Conservation (phyloP, 768 basidiomycete genomes). For the Xerocomus potaroensis region DNA sequence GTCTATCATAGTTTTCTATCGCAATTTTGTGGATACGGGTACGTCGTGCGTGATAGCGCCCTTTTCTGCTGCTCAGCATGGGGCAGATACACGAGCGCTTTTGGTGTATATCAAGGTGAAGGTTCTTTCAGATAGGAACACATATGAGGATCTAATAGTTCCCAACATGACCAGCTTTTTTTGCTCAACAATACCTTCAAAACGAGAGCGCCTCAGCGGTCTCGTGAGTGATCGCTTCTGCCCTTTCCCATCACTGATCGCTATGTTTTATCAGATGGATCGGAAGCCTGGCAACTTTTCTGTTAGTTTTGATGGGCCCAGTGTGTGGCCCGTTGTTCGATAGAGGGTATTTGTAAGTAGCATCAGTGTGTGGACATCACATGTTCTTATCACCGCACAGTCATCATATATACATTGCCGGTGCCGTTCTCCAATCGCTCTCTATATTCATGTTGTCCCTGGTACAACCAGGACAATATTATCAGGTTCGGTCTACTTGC, state of each 20-base stretch:
- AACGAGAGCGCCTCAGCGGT: conserved; percentile 21
- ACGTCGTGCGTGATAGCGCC: background rate
- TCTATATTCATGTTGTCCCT: conserved; percentile 38
- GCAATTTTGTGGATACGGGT: conserved; percentile 27
- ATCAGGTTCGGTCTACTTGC: background rate
- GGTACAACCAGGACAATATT: conserved; percentile 26
- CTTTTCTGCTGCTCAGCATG: background rate
- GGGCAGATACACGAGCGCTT: conserved; percentile 16
- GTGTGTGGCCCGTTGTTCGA: conserved; percentile 25
- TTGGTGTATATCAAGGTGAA: conserved; percentile 29
- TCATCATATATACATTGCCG: conserved; percentile 18
- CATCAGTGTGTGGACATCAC: background rate
- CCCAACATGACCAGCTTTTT: conserved; percentile 15
- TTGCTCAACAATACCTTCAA: conserved; percentile 17
- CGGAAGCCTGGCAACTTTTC: conserved; percentile 18
- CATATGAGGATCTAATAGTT: background rate
- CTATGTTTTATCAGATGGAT: conserved; percentile 20
- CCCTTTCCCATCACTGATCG: background rate
- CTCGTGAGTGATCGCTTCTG: conserved; percentile 13
- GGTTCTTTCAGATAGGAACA: background rate
- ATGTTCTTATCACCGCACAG: conserved; percentile 2
- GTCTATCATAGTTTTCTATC: conserved; percentile 21
- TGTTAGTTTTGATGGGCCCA: conserved; percentile 17
- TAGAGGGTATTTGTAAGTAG: conserved; percentile 26
- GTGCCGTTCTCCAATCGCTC: conserved; percentile 25